These are phyloP conservation scores for Hordeum pubiflorum DNA, from an alignment of 202 grass and related monocot species.

Conservation along the genomic window DNA sequence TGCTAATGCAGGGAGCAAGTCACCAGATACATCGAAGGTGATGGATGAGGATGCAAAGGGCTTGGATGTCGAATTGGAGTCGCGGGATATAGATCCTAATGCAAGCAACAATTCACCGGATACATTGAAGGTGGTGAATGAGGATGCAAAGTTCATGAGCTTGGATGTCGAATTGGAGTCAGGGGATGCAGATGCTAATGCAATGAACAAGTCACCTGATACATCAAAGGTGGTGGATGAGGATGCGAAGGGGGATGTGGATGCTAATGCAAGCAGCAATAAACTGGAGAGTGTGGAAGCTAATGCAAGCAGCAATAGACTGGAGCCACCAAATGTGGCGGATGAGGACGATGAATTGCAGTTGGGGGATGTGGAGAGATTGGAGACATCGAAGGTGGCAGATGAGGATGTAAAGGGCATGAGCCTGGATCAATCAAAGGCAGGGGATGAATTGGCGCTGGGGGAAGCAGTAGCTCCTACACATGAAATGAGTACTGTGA, in stretches of 20 bases:
- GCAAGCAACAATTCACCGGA: background rate
- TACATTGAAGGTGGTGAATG: background rate
- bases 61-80: background rate
- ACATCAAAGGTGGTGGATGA: background rate
- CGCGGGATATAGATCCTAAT: background rate
- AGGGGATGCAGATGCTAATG: background rate
- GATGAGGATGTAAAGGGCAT: background rate
- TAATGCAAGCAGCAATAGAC: background rate
- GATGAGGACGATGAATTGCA: too few species aligned
- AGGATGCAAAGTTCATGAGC: too few species aligned
- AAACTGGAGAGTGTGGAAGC: background rate
- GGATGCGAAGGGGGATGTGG: background rate
- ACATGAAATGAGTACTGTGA: background rate
- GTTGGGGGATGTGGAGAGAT: too few species aligned
- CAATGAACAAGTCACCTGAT: background rate
- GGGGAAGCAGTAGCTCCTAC: background rate
- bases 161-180: background rate
- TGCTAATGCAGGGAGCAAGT: background rate
- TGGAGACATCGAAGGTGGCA: background rate
- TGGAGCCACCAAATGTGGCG: too few species aligned
- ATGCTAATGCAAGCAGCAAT: constrained; percentile 1
- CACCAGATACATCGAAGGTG: background rate
- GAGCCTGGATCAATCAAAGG: background rate
- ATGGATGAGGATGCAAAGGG: background rate
- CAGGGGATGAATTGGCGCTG: background rate